Evolutionary conservation across 345 rosid species (phyloP), one percentile per base, ranked within the genome.

Genomic region (Firmiana major): DNA sequence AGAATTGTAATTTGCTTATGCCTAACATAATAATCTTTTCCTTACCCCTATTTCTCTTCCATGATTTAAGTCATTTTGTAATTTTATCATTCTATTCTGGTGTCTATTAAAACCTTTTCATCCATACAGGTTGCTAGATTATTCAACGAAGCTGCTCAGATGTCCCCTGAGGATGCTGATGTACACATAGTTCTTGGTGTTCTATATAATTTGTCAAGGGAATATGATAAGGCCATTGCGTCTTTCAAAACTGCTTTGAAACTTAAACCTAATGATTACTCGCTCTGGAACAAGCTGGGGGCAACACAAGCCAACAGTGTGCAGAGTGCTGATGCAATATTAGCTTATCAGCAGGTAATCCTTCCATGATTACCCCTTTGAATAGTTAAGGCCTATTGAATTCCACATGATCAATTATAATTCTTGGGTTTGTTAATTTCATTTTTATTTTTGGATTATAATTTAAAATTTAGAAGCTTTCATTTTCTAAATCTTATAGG

Each of bases 271-370:
- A 87, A 87, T 63, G 99, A 97, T 85, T 97, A 97, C 85, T 97
- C 99, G 31, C 97, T 97, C 19, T 97, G 99, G 99, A 97, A 97
- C 87, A 94, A 97, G 84, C 94, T 94, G 51, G 98, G 99, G 45
- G 99, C 99, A 34, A 97, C 99, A 60, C 97, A 94, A 84, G 99
- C 98, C 75, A 97, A 97, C 84, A 97, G 99, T 81, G 93, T 94
- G 79, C 98, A 94, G 83, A 92, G 99, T 88, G 90, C 97, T 58
- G 98, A 97, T 89, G 99, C 99, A 63, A 97, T 97, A 84, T 83
- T 86, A 78, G 99, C 99, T 75, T 97, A 97, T 84, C 99, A 97
- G 78, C 92, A 81, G 91, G 98, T 94, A 84, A 53, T 65, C 57
- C 57, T 63, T 22, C n/a, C 22, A 38, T 28, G 40, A 73, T 58